Evolutionary conservation across 2,329 filamentous ascomycete species (phyloP).

Genomic region (Calycina herbarum): DNA sequence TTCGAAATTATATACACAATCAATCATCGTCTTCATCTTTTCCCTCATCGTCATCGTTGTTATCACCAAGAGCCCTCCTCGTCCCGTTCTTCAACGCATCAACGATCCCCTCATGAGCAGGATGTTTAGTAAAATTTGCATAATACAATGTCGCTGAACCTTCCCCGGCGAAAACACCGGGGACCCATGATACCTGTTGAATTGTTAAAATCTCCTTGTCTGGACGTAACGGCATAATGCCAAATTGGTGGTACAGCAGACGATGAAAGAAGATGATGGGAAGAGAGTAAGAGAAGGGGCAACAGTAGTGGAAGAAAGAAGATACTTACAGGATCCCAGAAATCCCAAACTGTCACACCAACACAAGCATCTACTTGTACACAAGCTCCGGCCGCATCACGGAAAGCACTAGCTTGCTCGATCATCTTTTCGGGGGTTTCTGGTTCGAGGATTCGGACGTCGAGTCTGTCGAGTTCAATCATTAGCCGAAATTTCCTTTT

Average conservation of each 20-base stretch:
- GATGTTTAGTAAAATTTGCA: conserved; percentile 27
- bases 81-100: conserved; percentile 37
- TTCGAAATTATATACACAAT: too few species aligned
- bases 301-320: too few species aligned
- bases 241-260: too few species aligned
- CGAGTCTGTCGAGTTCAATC: conserved; percentile 28
- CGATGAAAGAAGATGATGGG: too few species aligned
- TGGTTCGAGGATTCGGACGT: conserved; percentile 53
- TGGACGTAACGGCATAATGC: too few species aligned
- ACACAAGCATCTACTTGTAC: conserved; percentile 30
- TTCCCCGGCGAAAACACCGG: conserved; percentile 24
- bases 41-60: background rate
- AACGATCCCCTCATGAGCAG: conserved; percentile 37
- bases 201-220: too few species aligned
- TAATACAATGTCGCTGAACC: conserved; percentile 24
- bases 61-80: background rate
- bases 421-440: conserved; percentile 38
- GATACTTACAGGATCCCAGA: conserved; percentile 36
- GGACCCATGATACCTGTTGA: conserved; percentile 30
- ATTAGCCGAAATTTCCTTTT: too few species aligned
- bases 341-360: conserved; percentile 36
- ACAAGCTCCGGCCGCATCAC: conserved; percentile 21
- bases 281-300: too few species aligned
- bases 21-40: too few species aligned
- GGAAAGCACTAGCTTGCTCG: conserved; percentile 51